Evolutionary conservation across 2,329 filamentous ascomycete species (phyloP).

Genomic region (Pseudogymnoascus sp.): DNA sequence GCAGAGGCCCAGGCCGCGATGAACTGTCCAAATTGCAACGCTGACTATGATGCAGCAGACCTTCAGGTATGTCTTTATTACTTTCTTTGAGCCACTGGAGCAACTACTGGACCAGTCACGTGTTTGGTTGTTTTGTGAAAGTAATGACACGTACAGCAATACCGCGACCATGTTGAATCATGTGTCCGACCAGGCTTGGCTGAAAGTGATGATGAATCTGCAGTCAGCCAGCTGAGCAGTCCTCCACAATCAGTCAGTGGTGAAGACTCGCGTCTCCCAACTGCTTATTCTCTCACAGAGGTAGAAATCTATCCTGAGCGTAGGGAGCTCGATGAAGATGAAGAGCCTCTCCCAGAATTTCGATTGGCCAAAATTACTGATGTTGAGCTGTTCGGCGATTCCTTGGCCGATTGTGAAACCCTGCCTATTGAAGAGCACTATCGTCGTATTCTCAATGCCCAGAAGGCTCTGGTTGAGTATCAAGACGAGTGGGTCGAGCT

Average conservation of each 20-base stretch:
- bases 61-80: conserved; percentile 1
- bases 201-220: conserved; percentile 16
- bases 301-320: conserved; percentile 7
- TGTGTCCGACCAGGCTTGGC: conserved; percentile 19
- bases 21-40: neutral
- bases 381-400: conserved; percentile 39
- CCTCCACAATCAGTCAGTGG: conserved; percentile 14
- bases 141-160: conserved; percentile 22
- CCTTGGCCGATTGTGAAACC: conserved; percentile 43
- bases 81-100: neutral
- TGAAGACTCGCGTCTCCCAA: neutral
- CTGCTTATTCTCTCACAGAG: neutral
- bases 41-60: neutral
- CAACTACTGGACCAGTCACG: neutral
- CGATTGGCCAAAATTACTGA: conserved; percentile 37
- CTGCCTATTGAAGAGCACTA: conserved; percentile 39
- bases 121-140: neutral
- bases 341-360: conserved; percentile 1
- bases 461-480: conserved; percentile 41
- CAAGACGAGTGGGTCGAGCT: conserved; percentile 47
- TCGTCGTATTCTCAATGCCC: conserved; percentile 36
- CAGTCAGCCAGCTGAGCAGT: conserved; percentile 19
- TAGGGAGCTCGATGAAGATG: conserved; percentile 11
- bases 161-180: conserved; percentile 23
- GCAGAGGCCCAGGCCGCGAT: neutral